Evolutionary conservation across 108 stramenopile genomes (phyloP).

Genomic region (Licmophora abbreviata): DNA sequence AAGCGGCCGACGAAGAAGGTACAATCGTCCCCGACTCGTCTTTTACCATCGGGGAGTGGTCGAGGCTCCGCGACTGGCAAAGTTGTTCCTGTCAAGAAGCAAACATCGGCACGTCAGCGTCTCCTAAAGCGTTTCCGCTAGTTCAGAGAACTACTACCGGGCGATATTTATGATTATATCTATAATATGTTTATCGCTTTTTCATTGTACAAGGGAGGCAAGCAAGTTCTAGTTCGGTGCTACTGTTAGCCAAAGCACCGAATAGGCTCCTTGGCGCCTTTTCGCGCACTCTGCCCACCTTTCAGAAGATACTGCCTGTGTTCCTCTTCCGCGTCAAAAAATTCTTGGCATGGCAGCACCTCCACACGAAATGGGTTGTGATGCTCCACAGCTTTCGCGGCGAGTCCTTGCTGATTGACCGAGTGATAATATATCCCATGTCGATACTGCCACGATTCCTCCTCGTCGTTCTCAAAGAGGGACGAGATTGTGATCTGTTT

Average conservation of each 20-base stretch:
- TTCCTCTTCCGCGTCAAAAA: conserved; percentile 80
- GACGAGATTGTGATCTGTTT: conserved; percentile 5
- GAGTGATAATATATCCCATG: conserved; percentile 81
- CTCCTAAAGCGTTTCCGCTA: conserved; percentile 19
- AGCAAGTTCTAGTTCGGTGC: no score
- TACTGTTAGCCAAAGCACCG: conserved; percentile 86
- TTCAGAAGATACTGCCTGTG: conserved; percentile 91
- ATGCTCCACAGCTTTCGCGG: conserved; percentile 26
- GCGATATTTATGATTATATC: no score
- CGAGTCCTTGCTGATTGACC: conserved; percentile 45
- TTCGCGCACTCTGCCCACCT: conserved; percentile 85
- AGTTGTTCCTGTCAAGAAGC: not conserved
- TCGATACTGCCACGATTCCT: conserved; percentile 76
- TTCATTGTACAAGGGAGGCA: no score
- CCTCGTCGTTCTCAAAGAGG: conserved; percentile 45
- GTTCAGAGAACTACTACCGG: no score
- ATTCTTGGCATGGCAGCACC: conserved; percentile 38
- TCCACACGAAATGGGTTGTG: conserved; percentile 51
- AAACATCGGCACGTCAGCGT: conserved; percentile 11
- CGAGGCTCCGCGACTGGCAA: not conserved
- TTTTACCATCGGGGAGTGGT: not conserved
- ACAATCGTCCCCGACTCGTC: not conserved
- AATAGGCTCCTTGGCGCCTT: conserved; percentile 54
- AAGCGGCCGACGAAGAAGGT: conserved; percentile 2
- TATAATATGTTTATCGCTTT: no score